Percentiles rank a stretch among this genome's conserved stretches.
Evolutionary conservation across 176 grass and related monocot genomes (phyloP).

Genomic region (Elymus sibiricus): DNA sequence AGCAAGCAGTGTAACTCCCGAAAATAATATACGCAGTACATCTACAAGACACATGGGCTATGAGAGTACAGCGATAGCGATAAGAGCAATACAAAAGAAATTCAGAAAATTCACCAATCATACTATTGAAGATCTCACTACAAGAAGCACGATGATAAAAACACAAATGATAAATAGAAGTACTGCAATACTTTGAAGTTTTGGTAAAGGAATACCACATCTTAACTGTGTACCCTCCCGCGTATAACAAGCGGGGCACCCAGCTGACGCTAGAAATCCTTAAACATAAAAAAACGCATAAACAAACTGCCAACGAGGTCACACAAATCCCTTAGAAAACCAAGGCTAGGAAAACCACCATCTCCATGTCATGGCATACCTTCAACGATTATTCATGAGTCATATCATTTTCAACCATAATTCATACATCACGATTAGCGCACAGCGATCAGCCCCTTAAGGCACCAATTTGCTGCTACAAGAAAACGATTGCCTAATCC

Average conservation of each 20-base stretch:
- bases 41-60: too few species aligned
- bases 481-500: conserved; percentile 32
- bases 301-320: neutral
- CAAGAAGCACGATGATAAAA: neutral
- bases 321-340: neutral
- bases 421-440: neutral
- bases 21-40: too few species aligned
- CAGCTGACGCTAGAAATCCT: neutral
- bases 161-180: neutral
- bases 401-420: neutral
- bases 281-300: neutral
- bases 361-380: neutral
- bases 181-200: neutral
- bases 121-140: neutral
- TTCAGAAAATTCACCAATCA: neutral
- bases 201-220: neutral
- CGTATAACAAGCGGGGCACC: too few species aligned
- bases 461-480: neutral
- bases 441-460: neutral
- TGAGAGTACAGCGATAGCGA: neutral
- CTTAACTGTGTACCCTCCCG: too few species aligned
- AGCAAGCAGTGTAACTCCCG: too few species aligned
- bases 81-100: too few species aligned
- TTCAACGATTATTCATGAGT: conserved; percentile 6
- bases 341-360: neutral